A percentile compares a stretch with the other conserved stretches of the same genome.
phyloP scores from a whole-genome alignment of 2,329 filamentous ascomycete species.

The Calycina marina region DNA sequence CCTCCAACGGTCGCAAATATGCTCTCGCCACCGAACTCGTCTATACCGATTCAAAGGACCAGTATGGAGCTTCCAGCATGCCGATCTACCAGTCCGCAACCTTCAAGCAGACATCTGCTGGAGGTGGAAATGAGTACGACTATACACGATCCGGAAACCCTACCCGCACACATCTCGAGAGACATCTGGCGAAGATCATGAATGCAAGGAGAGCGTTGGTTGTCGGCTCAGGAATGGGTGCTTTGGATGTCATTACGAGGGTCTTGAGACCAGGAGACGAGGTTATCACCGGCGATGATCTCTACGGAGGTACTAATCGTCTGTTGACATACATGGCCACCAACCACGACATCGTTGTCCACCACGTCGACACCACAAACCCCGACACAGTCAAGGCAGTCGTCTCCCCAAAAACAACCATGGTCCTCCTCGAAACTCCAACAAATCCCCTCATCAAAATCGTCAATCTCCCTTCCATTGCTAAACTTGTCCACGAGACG shows the following conservation, averaged over 20 bases:
- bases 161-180: conserved; percentile 87
- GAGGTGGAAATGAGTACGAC: conserved; percentile 79
- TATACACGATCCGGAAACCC: conserved; percentile 97
- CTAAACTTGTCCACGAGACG: conserved; percentile 57
- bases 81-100: conserved; percentile 98
- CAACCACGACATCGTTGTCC: conserved; percentile 82
- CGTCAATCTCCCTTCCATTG: conserved; percentile 75
- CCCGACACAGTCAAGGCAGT: conserved; percentile 54
- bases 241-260: conserved; percentile 88
- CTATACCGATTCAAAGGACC: conserved; percentile 89
- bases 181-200: conserved; percentile 98
- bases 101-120: conserved; percentile 81
- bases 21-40: conserved; percentile 92
- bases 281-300: conserved; percentile 90
- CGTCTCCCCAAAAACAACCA: conserved; percentile 69
- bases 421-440: conserved; percentile 91
- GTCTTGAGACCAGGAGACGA: conserved; percentile 86
- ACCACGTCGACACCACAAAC: conserved; percentile 88
- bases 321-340: conserved; percentile 82
- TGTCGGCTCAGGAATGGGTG: conserved; percentile 94
- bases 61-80: conserved; percentile 91
- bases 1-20: conserved; percentile 73
- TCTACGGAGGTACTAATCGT: conserved; percentile 91
- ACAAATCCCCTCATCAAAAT: conserved; percentile 98
- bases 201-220: conserved; percentile 80